Evolutionary conservation across 75 land plant genomes (phyloP).

Genomic region (Cunninghamia lanceolata): DNA sequence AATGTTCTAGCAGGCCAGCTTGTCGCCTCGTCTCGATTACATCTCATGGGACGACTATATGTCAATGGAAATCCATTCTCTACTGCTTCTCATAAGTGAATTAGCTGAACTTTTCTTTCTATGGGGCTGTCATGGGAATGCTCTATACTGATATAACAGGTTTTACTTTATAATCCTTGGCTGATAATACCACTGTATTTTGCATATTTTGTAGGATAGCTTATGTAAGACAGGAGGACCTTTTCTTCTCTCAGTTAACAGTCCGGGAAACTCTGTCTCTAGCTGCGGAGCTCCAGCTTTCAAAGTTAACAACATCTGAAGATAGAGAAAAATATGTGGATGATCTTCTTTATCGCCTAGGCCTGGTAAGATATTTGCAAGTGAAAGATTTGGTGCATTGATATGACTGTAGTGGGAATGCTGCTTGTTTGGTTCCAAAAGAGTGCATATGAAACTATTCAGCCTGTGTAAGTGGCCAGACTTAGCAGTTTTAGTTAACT

Average conservation of each 20-base stretch:
- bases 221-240: conserved; percentile 94
- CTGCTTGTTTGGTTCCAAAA: conserved; percentile 4
- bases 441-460: background rate
- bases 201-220: conserved; percentile 57
- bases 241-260: conserved; percentile 97
- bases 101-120: background rate
- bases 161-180: background rate
- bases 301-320: conserved; percentile 40
- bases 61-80: conserved; percentile 67
- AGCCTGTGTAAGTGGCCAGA: background rate
- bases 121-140: conserved; percentile 4
- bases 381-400: background rate
- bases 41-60: conserved; percentile 64
- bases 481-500: background rate
- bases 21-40: conserved; percentile 62
- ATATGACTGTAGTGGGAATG: background rate
- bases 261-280: conserved; percentile 94
- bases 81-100: conserved; percentile 31
- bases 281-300: conserved; percentile 94
- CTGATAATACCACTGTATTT: background rate
- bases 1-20: conserved; percentile 96
- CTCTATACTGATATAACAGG: conserved; percentile 3
- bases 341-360: conserved; percentile 71
- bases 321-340: conserved; percentile 76
- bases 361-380: conserved; percentile 64